Evolutionary conservation across 2,329 filamentous ascomycete genomes (phyloP).

Genomic region (Pseudopithomyces maydicus): DNA sequence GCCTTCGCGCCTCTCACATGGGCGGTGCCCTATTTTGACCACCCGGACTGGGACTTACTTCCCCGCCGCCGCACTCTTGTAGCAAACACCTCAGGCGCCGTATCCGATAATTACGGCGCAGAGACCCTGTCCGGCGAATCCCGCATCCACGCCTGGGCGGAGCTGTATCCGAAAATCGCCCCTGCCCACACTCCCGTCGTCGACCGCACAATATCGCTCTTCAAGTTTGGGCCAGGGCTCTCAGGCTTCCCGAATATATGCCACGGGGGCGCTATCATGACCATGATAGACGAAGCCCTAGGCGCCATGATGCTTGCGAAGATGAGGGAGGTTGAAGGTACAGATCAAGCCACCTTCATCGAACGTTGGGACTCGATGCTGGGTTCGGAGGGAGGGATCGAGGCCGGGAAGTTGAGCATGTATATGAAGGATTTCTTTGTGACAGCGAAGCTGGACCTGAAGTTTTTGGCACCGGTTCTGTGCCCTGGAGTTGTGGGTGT

Average conservation of each 20-base stretch:
- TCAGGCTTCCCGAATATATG: slow-evolving; percentile 71
- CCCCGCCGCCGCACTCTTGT: slow-evolving; percentile 19
- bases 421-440: slow-evolving; percentile 24
- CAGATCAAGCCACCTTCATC: slow-evolving; percentile 11
- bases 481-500: slow-evolving; percentile 32
- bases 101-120: slow-evolving; percentile 19
- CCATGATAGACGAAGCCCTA: slow-evolving; percentile 67
- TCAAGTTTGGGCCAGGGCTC: slow-evolving; percentile 38
- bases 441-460: slow-evolving; percentile 27
- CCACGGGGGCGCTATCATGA: slow-evolving; percentile 72
- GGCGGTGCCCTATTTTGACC: slow-evolving; percentile 27
- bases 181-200: slow-evolving; percentile 19
- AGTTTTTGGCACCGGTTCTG: slow-evolving; percentile 27
- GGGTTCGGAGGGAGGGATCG: slow-evolving; percentile 1
- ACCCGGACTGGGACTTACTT: slow-evolving; percentile 21
- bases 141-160: slow-evolving; percentile 25
- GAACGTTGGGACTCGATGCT: slow-evolving; percentile 1
- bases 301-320: slow-evolving; percentile 23
- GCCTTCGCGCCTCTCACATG: slow-evolving; percentile 27
- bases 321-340: slow-evolving; percentile 10
- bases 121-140: slow-evolving; percentile 22
- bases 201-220: slow-evolving; percentile 20
- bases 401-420: slow-evolving; percentile 17
- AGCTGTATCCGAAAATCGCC: slow-evolving; percentile 19
- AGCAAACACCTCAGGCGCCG: slow-evolving; percentile 4